A percentile compares a stretch with the other conserved stretches of the same genome.
These are phyloP conservation scores for Camillea tinctor DNA, from an alignment of 2,329 filamentous ascomycete genomes.

Conservation along the genomic window DNA sequence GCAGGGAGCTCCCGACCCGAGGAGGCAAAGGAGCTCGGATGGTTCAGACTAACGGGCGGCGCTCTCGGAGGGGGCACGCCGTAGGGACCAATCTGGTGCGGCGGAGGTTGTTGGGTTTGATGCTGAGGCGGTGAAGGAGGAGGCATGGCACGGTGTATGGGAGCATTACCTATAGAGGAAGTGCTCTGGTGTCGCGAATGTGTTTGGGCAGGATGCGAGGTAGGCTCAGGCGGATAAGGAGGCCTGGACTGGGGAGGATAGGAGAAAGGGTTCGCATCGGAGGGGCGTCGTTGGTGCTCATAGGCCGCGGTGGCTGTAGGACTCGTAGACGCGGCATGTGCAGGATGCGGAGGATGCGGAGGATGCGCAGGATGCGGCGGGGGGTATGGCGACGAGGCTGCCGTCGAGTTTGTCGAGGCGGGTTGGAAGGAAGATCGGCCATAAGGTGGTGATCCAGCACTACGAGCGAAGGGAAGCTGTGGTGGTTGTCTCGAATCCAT, in stretches of 20 bases:
- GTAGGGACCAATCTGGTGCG: slow-evolving; percentile 31
- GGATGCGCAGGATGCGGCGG: slow-evolving; percentile 26
- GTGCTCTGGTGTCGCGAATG: slow-evolving; percentile 34
- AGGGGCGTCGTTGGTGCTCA: slow-evolving; percentile 31
- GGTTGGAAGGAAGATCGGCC: slow-evolving; percentile 26
- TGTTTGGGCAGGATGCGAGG: slow-evolving; percentile 27
- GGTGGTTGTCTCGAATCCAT: slow-evolving; percentile 32
- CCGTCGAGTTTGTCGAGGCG: slow-evolving; percentile 13
- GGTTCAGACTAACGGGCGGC: slow-evolving; percentile 31
- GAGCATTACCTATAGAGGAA: slow-evolving; percentile 29
- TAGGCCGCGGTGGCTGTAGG: slow-evolving; percentile 23
- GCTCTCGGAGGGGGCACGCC: slow-evolving; percentile 28
- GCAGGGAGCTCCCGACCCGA: slow-evolving; percentile 36
- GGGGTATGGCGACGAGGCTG: slow-evolving; percentile 27
- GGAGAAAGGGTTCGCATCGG: slow-evolving; percentile 31
- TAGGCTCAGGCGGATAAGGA: slow-evolving; percentile 28
- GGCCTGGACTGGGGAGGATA: slow-evolving; percentile 26
- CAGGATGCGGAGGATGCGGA: slow-evolving; percentile 25
- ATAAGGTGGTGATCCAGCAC: slow-evolving; percentile 25
- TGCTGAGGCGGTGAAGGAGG: slow-evolving; percentile 31
- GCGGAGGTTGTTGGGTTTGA: slow-evolving; percentile 21
- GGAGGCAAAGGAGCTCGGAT: slow-evolving; percentile 30
- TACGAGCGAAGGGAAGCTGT: slow-evolving; percentile 30
- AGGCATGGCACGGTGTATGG: slow-evolving; percentile 30
- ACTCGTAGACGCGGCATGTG: slow-evolving; percentile 23